Conservation (phyloP, 495 filamentous ascomycete species). For the Talaromyces adpressus region DNA sequence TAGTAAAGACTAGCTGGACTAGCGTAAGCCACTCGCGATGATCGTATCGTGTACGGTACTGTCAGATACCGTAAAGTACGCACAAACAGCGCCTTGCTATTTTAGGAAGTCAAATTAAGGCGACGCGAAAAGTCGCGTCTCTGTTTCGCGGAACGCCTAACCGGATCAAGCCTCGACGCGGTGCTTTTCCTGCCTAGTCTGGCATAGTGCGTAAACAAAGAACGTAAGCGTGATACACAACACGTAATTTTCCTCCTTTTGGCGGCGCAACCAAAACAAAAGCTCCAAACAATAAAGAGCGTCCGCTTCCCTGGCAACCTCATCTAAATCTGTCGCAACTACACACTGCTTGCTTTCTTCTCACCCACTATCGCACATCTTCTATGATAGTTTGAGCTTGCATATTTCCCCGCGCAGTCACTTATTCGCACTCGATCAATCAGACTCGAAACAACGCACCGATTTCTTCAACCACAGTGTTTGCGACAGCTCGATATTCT, state of each 20-base stretch:
- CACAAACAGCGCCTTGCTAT: neutral
- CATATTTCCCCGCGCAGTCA: neutral
- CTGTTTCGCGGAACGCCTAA: conserved; percentile 14
- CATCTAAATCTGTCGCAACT: neutral
- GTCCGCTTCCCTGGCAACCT: conserved; percentile 6
- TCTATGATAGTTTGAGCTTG: neutral
- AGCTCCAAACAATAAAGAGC: neutral
- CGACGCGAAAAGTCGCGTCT: conserved; percentile 17
- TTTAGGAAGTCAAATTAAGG: neutral
- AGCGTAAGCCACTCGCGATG: neutral
- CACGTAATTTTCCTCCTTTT: neutral
- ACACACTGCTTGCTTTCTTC: neutral
- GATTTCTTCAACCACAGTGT: neutral
- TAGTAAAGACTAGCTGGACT: neutral
- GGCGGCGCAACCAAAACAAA: conserved; percentile 20
- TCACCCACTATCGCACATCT: neutral
- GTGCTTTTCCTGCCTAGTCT: neutral
- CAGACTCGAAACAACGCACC: neutral
- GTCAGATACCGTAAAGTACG: neutral
- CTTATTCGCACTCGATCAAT: neutral
- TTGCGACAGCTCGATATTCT: neutral
- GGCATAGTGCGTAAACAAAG: conserved; percentile 1
- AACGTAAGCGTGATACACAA: neutral
- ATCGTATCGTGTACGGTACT: neutral
- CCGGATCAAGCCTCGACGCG: conserved; percentile 10